These are phyloP conservation scores for Ophiocordyceps camponoti-floridani DNA, from an alignment of 2,329 filamentous ascomycete species.

Conservation along the genomic window DNA sequence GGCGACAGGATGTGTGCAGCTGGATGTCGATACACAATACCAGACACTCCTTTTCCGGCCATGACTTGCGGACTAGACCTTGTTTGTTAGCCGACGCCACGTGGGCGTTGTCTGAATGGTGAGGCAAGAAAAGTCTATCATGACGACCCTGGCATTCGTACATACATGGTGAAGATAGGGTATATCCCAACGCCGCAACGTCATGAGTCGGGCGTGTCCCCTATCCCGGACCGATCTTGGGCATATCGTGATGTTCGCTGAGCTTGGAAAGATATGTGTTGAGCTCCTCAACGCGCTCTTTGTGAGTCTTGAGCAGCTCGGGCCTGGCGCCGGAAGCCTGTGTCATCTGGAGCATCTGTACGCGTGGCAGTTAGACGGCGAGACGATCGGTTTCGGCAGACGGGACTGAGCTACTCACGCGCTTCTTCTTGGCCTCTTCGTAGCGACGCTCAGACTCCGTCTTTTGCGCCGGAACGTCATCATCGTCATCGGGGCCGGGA, in stretches of 20 bases:
- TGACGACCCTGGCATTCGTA: too few relatives aligned
- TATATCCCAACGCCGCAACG: conserved; percentile 10
- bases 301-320: conserved; percentile 89
- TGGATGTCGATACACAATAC: not conserved
- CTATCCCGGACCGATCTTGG: conserved; percentile 44
- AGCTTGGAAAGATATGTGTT: conserved; percentile 84
- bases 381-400: not conserved
- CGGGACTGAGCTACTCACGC: conserved; percentile 33
- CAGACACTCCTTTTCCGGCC: too few relatives aligned
- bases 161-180: conserved; percentile 3
- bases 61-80: too few relatives aligned
- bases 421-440: conserved; percentile 65
- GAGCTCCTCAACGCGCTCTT: conserved; percentile 86
- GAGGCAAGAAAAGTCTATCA: too few relatives aligned
- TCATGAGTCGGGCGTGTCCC: not conserved
- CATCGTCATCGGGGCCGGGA: conserved; percentile 10
- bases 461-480: conserved; percentile 31
- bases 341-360: conserved; percentile 61
- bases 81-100: not conserved
- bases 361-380: not conserved
- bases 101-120: too few relatives aligned
- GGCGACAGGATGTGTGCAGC: not conserved
- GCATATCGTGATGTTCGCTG: conserved; percentile 97
- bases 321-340: conserved; percentile 37
- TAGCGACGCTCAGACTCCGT: conserved; percentile 71